Conservation (phyloP, 805 yeast species). For the Candida orba region DNA sequence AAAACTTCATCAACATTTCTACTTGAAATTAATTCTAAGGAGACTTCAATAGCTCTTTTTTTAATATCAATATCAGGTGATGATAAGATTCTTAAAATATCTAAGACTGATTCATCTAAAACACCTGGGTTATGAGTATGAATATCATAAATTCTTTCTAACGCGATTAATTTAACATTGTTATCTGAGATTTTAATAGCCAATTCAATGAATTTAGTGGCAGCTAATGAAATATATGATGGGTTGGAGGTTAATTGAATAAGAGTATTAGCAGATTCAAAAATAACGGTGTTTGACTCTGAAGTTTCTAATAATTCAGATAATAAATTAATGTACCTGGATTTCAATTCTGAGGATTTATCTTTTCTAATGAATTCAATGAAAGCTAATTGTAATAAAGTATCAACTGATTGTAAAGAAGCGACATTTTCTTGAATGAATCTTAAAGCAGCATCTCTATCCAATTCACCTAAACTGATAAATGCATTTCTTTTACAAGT, state of each 20-base stretch:
- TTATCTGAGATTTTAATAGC: conserved; percentile 93
- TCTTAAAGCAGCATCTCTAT: conserved; percentile 76
- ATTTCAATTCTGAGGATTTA: conserved; percentile 53
- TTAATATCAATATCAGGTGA: conserved; percentile 90
- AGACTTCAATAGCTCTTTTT: conserved; percentile 74
- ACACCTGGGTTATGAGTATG: conserved; percentile 72
- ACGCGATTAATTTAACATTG: conserved; percentile 86
- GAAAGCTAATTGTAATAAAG: conserved; percentile 79
- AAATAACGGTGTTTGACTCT: conserved; percentile 59
- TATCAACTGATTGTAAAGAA: conserved; percentile 60
- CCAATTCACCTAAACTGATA: conserved; percentile 73
- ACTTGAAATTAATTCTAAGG: conserved; percentile 71
- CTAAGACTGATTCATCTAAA: conserved; percentile 76
- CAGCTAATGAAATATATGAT: conserved; percentile 67
- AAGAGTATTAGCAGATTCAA: conserved; percentile 86
- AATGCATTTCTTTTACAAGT: conserved; percentile 95
- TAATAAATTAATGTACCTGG: conserved; percentile 65
- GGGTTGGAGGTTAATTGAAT: conserved; percentile 57
- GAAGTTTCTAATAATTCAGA: conserved; percentile 65
- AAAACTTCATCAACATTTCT: conserved; percentile 94
- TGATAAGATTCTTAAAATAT: conserved; percentile 77
- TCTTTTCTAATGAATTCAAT: conserved; percentile 89
- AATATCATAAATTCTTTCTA: conserved; percentile 76
- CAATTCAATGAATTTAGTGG: conserved; percentile 76
- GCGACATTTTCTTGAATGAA: conserved; percentile 68